phyloP scores from a whole-genome alignment of 768 basidiomycete genomes.

The Lentinula sp. region DNA sequence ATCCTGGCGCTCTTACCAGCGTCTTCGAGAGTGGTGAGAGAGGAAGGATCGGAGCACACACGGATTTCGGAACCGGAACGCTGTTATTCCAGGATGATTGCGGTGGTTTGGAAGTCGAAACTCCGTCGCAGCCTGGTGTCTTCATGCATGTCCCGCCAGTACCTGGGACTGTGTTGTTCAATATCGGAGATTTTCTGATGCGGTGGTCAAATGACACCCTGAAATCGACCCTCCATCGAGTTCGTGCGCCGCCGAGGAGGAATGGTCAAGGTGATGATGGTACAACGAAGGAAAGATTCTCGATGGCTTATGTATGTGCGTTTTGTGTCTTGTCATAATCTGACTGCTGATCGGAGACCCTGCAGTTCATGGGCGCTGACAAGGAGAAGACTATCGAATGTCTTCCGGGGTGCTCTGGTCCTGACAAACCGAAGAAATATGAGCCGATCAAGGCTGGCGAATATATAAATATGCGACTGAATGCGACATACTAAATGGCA shows the following conservation, averaged over 20 bases:
- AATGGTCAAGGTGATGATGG: background rate
- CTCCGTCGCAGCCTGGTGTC: slow-evolving; percentile 27
- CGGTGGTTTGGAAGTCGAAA: slow-evolving; percentile 40
- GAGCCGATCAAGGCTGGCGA: slow-evolving; percentile 20
- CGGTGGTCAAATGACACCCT: slow-evolving; percentile 25
- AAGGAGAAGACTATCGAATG: slow-evolving; percentile 25
- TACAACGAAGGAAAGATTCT: slow-evolving; percentile 33
- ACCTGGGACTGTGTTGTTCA: slow-evolving; percentile 25
- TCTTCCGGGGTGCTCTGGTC: slow-evolving; percentile 30
- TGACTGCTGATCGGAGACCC: background rate
- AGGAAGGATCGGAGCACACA: slow-evolving; percentile 28
- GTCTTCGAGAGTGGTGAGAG: slow-evolving; percentile 21
- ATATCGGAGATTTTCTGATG: slow-evolving; percentile 28
- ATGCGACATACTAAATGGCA: slow-evolving; percentile 1
- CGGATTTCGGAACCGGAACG: slow-evolving; percentile 38
- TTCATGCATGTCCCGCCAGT: slow-evolving; percentile 21
- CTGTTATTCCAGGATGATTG: slow-evolving; percentile 38
- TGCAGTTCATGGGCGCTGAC: slow-evolving; percentile 21
- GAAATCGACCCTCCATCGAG: slow-evolving; percentile 29
- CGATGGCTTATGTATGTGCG: slow-evolving; percentile 35
- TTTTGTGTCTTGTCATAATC: background rate
- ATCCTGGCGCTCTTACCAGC: slow-evolving; percentile 25
- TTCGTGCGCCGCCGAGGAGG: slow-evolving; percentile 20
- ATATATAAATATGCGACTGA: slow-evolving; percentile 18
- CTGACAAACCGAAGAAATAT: slow-evolving; percentile 30